Evolutionary conservation across 2,329 filamentous ascomycete genomes (phyloP), one percentile per base, ranked within the genome.

Genomic region (Teratosphaeriaceae sp.): DNA sequence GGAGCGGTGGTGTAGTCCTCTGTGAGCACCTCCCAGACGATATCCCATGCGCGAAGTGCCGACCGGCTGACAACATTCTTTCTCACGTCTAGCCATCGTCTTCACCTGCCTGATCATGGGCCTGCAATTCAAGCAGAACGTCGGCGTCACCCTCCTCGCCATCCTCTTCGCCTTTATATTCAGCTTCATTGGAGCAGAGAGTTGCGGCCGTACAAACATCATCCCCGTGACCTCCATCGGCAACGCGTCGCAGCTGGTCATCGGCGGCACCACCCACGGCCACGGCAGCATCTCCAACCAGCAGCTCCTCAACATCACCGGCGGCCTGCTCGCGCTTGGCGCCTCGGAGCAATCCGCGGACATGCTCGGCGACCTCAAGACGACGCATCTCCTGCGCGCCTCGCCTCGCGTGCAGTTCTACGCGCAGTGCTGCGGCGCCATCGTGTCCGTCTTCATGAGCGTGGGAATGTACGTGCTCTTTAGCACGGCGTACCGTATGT

Each of bases 401-500:
- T 73, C 80, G 0, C 79, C 80, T 0, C 69, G 74, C 45, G 71
- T 77, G 56, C 80, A 84, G 59, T 84, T 78, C 68, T 72, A 78
- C 53, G 79, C 79, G 0, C 80, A 84, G 61, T 70, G 69, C 18
- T 62, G 80, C n/a, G 80, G 80, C 16, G 74, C 75, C 13, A 58
- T 81, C 24, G 70, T 82, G 38, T 72, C 78, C 13, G 68, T 82
- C 49, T 82, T 80, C 65, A 65, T 84, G 13, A 76, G 78, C 0
- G 78, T 79, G 0, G 78, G 74, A 8, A 72, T 84, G 53, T 84
- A 82, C 52, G 72, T 82, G 6, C 72, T 83, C 41, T 82, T 82
- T 65, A 73, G 76, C 46, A 69, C 71, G 1, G 80, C 80, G 1
- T 84, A 84, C 58, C 31, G n/a, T n/a, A n/a, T n/a, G n/a, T n/a